Percentiles rank a stretch among this genome's conserved stretches.
These are phyloP conservation scores for Penicillium sp. DNA, from an alignment of 2,329 filamentous ascomycete genomes.

Conservation along the genomic window DNA sequence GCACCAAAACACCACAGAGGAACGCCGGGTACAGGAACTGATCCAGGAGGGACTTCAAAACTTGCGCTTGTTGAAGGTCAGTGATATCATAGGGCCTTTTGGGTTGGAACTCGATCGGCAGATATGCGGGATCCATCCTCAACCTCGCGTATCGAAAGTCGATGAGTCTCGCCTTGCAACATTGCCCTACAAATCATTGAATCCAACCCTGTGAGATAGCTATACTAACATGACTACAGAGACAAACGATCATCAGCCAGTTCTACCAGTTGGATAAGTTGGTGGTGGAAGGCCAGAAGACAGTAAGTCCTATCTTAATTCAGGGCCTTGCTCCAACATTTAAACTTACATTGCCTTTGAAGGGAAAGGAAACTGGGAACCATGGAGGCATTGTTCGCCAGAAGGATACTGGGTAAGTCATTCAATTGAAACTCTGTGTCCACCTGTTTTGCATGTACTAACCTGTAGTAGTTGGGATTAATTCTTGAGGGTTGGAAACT, in stretches of 20 bases:
- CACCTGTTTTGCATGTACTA: conserved; percentile 1
- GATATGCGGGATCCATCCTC: neutral
- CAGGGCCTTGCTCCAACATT: neutral
- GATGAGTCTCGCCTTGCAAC: neutral
- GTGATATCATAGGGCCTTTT: conserved; percentile 25
- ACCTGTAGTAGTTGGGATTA: conserved; percentile 30
- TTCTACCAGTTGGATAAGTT: conserved; percentile 90
- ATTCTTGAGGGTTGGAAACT: conserved; percentile 6
- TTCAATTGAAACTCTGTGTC: neutral
- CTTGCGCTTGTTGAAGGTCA: conserved; percentile 85
- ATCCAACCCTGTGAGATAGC: neutral
- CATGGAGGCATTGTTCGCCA: conserved; percentile 67
- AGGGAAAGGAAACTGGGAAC: conserved; percentile 55
- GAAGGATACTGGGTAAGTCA: conserved; percentile 69
- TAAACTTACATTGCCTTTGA: conserved; percentile 4
- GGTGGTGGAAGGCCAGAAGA: conserved; percentile 85
- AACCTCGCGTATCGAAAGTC: neutral
- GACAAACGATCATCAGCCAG: conserved; percentile 90
- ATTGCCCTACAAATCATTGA: neutral
- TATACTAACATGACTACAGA: conserved; percentile 57
- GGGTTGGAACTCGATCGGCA: neutral
- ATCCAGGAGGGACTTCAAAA: conserved; percentile 85
- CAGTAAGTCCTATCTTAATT: conserved; percentile 51
- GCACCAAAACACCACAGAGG: conserved; percentile 69
- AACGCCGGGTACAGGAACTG: conserved; percentile 76